Evolutionary conservation across 495 filamentous ascomycete genomes (phyloP).

Genomic region (Penicillium egyptiacum): DNA sequence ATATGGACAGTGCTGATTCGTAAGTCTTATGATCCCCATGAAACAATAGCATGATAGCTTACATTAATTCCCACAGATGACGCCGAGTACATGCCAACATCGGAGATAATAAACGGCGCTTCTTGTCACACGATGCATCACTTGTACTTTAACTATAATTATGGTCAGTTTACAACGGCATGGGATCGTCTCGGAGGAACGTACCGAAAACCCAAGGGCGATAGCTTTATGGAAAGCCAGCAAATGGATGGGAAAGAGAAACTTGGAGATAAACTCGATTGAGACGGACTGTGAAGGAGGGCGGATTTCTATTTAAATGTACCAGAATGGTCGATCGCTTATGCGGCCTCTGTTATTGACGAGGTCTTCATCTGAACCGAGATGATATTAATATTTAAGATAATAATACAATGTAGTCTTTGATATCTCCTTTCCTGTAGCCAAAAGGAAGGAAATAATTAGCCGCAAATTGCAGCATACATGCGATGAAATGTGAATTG

Average conservation of each 20-base stretch:
- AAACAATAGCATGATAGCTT: not conserved
- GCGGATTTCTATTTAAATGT: too few relatives aligned
- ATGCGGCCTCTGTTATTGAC: too few relatives aligned
- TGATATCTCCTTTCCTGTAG: too few relatives aligned
- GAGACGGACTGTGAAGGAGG: not conserved
- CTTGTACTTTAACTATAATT: constrained; percentile 96
- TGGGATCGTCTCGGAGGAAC: constrained; percentile 89
- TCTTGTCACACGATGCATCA: constrained; percentile 96
- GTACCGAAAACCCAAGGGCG: constrained; percentile 66
- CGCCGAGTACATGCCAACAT: constrained; percentile 83
- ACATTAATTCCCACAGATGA: constrained; percentile 53
- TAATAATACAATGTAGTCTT: too few relatives aligned
- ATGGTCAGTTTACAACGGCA: constrained; percentile 89
- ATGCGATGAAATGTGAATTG: not conserved
- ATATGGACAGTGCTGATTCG: constrained; percentile 94
- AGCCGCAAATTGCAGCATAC: not conserved
- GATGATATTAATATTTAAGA: too few relatives aligned
- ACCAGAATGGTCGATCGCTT: too few relatives aligned
- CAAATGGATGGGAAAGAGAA: not conserved
- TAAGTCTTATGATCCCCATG: constrained; percentile 17
- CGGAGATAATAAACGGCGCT: constrained; percentile 82
- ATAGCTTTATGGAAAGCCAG: constrained; percentile 20
- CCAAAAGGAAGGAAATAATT: not conserved
- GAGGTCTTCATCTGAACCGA: too few relatives aligned
- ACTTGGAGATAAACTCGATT: not conserved